Base-by-base conservation (phyloP, 2,329 filamentous ascomycete species). In the Leptoxyphium fumago region DNA sequence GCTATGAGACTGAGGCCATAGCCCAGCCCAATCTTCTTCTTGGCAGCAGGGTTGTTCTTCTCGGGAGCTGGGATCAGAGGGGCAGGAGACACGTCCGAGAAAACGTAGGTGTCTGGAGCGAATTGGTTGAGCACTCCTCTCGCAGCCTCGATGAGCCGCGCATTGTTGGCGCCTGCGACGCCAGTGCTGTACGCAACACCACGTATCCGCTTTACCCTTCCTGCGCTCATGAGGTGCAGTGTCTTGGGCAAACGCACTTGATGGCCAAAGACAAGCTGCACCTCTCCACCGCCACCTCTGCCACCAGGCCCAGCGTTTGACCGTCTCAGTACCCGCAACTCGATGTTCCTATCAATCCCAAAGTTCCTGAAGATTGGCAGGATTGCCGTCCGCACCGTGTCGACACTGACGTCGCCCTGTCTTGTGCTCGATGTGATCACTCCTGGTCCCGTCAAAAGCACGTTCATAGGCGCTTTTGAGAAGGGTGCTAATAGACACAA, bases 201-300 rank as follows among this genome's bases (percentile, higher is more conserved):
- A 45, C 89, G 75, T 52, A 98, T 83, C 53, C 80, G 78, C 73
- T 87, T 89, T 56, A 98, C 82, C 45, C 84, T 73, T 7, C 91
- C 91, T 0, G 88, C 78, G 50, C 77, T 83, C 54, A 93, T 73
- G 44, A 95, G 66, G 64, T 98, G 91, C 60, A 98, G 69, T 32
- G 91, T 98, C 69, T 94, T 94, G 10, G 91, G 91, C 42, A 96
- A 69, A 32, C 89, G 78, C 10, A 98, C 82, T 65, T 98, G 91
- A 61, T 89, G 88, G 15, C 84, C 87, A 59, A 96, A 96, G 7
- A 88, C 74, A 46, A 98, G 68, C 64, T 95, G 88, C n/a, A 98
- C 89, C 44, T 93, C 76, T 38, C 91, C 91, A 38, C 85, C 87
- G 34, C 89, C 91, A 26, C 86, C 85, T 47, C 74, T 75, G 2